These are phyloP conservation scores for Vaucheria bursata DNA, from an alignment of 352 stramenopile genomes.

Conservation along the genomic window DNA sequence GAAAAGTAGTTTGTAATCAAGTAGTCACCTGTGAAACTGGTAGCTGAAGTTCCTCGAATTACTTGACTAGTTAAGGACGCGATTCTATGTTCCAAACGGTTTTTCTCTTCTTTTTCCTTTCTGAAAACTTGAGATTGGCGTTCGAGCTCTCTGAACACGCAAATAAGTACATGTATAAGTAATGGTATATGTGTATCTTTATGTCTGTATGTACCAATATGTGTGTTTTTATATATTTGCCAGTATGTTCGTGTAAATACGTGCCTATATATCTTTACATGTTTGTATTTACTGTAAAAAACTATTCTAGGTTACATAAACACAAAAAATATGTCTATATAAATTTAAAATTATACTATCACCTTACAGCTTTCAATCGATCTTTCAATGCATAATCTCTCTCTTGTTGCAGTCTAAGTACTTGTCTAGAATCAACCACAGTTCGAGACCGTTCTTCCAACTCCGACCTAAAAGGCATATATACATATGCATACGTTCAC, in stretches of 20 bases:
- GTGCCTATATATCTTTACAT: too few species aligned
- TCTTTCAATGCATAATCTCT: constrained; percentile 42
- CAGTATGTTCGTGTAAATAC: too few species aligned
- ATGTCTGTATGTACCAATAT: neutral
- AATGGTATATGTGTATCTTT: neutral
- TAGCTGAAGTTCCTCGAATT: too few species aligned
- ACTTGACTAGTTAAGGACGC: constrained; percentile 77
- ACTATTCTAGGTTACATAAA: too few species aligned
- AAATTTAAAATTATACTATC: too few species aligned
- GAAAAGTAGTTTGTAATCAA: too few species aligned
- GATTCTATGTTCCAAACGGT: constrained; percentile 81
- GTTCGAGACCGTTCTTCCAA: constrained; percentile 78
- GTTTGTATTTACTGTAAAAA: too few species aligned
- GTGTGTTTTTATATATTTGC: neutral
- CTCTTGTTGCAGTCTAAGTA: constrained; percentile 66
- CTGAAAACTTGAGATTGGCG: constrained; percentile 77
- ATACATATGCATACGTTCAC: too few species aligned
- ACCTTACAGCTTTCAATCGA: too few species aligned
- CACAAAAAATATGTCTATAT: too few species aligned
- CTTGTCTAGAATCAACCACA: constrained; percentile 78
- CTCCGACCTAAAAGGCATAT: constrained; percentile 64
- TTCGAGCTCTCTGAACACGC: constrained; percentile 1
- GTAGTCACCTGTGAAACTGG: too few species aligned
- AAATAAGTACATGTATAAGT: neutral
- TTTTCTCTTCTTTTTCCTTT: constrained; percentile 88